Evolutionary conservation across 2,329 filamentous ascomycete genomes (phyloP).

Genomic region (Diaporthe nobilis): DNA sequence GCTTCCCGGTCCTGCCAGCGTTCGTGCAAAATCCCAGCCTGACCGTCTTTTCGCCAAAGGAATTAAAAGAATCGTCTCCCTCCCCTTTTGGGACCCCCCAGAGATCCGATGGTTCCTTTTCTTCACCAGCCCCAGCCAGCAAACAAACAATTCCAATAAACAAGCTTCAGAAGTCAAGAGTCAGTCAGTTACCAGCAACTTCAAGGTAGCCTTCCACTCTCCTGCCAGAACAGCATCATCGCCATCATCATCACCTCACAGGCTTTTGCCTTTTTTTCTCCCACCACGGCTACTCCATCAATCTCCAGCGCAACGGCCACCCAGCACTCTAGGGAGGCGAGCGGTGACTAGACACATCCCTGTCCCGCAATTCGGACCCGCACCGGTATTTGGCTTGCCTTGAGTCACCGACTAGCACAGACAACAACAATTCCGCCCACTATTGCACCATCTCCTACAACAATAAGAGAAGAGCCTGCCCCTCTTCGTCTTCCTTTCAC

Average conservation of each 20-base stretch:
- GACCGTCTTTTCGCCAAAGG: slow-evolving; percentile 34
- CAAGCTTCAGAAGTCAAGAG: slow-evolving; percentile 6
- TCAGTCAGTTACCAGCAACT: background rate
- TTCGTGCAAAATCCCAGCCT: slow-evolving; percentile 37
- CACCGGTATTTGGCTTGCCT: slow-evolving; percentile 39
- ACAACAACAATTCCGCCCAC: slow-evolving; percentile 42
- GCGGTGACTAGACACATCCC: slow-evolving; percentile 36
- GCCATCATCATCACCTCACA: slow-evolving; percentile 15
- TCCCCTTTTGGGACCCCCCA: slow-evolving; percentile 27
- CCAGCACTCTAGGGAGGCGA: slow-evolving; percentile 22
- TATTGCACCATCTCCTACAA: slow-evolving; percentile 49
- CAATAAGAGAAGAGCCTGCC: slow-evolving; percentile 42
- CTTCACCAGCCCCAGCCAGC: slow-evolving; percentile 23
- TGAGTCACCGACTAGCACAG: slow-evolving; percentile 41
- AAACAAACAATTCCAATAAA: slow-evolving; percentile 1
- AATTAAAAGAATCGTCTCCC: slow-evolving; percentile 42
- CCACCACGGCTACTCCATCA: slow-evolving; percentile 3
- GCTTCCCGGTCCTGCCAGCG: slow-evolving; percentile 21
- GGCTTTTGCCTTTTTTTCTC: slow-evolving; percentile 22
- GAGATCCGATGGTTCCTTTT: background rate
- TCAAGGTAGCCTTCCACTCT: background rate
- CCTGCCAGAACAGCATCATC: slow-evolving; percentile 9
- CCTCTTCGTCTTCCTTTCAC: slow-evolving; percentile 44
- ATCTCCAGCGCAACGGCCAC: background rate
- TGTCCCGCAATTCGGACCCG: slow-evolving; percentile 41